Base-by-base conservation (phyloP, 345 rosid genomes). In the Erucastrum elatum region DNA sequence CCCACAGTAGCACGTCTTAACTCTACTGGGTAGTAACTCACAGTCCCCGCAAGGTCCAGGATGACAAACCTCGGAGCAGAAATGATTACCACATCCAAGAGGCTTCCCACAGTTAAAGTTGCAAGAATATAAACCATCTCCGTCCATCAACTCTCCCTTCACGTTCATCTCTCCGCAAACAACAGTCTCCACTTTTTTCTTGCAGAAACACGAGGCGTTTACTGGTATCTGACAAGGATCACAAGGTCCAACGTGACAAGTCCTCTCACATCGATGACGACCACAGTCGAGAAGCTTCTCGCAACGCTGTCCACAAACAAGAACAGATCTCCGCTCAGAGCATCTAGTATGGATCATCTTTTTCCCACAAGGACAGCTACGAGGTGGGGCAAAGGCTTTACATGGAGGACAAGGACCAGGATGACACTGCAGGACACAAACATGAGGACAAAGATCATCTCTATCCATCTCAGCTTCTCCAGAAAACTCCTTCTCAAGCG, bases 341-440 rank as follows among this genome's bases (percentile, higher is more conserved):
- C 99, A 95, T 85, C 98, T 85, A n/a, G 92, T 87, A 9, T 96
- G 88, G 74, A 89, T 82, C 60, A 76, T 80, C 80, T 93, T 88
- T 84, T 91, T 95, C 70, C 97, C 96, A 80, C 98, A 95, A 76
- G 97, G 98, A 64, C 99, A 95, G 64, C 71, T 53, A 12, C 85
- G 77, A 3, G 96, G 92, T 8, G 93, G 98, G 70, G 99, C 96
- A 86, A 95, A 95, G 9, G 92, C 90, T 84, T 90, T 95, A 74
- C 97, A 95, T 61, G 99, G 97, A 82, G 99, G 98, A 82, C 99
- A 95, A n/a, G 99, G 99, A 60, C 99, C 99, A 16, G 97, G 99
- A 64, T 95, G 99, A 75, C 98, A 95, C 80, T 91, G 99, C 91
- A 95, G 80, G 55, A 95, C 97, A 84, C 99, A 95, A 75, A 80